Conservation (phyloP, 306 rosid genomes). For the Trichosanthes truncata region DNA sequence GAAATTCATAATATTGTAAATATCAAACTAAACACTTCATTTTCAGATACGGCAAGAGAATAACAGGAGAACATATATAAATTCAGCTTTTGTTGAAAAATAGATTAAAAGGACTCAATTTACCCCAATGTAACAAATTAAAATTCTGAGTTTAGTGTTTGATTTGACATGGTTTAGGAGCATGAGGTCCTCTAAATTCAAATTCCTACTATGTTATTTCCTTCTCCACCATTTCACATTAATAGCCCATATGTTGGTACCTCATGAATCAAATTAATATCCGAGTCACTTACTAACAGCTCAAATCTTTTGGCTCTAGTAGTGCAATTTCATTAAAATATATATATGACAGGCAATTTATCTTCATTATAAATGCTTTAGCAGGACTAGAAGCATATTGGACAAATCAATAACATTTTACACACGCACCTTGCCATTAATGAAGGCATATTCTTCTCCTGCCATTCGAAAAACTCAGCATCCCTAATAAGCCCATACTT, state of each 20-base stretch:
- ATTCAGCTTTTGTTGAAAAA: background rate
- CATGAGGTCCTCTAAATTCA: background rate
- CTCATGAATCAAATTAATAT: background rate
- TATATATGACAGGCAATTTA: background rate
- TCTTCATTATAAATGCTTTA: background rate
- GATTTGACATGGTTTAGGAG: background rate
- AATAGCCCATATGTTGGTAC: background rate
- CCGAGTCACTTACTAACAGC: background rate
- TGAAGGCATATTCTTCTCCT: conserved; percentile 72
- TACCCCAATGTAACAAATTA: background rate
- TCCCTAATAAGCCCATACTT: conserved; percentile 92
- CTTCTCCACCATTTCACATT: background rate
- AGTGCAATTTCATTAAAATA: background rate
- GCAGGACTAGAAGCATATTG: background rate
- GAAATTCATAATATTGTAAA: background rate
- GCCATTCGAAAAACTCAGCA: conserved; percentile 90
- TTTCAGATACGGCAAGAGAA: background rate
- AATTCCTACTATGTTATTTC: background rate
- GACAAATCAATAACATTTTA: background rate
- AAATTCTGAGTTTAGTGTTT: background rate
- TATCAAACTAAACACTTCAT: background rate
- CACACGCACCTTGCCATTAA: conserved; percentile 58
- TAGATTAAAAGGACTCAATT: background rate
- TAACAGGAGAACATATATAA: background rate
- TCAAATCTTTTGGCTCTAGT: background rate